Base-by-base conservation (phyloP, 2,329 filamentous ascomycete genomes). In the Fusarium sp. region DNA sequence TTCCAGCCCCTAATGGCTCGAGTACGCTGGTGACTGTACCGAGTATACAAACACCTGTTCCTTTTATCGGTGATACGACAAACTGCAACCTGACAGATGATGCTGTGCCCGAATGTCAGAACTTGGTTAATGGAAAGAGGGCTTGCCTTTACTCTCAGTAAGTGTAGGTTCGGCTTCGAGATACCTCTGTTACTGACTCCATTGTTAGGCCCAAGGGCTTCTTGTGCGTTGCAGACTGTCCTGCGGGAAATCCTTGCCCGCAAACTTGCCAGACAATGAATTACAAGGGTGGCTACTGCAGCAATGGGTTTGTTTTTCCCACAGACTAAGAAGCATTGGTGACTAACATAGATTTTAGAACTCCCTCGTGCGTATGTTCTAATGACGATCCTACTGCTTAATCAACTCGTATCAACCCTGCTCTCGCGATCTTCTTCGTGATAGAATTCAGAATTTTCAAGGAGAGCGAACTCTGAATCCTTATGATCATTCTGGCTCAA, bases 121-220 rank as follows among this genome's bases (percentile, higher is more conserved):
- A 12, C 15, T 28, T 53, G 33, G 50, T 38, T 1, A 38, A 53
- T 2, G 33, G 33, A 1, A 53, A 53, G 15, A 53, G 50, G 7
- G 50, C 50, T 21, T 53, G 50, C 0, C 50, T 53, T 28, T 53
- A 53, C 19, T 38, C 33, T 3, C 50, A 53, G 50, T 53, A 38
- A 28, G 33, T 25, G 4, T 4, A 16, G 6, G 1, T 28, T 1
- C 7, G 9, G 4, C 6, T 16, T n/a, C 12, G 2, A 16, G 23
- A 28, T n/a, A 1, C 21, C 13, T 12, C 19, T 6, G 2, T 21
- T n/a, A 9, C n/a, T 53, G 3, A 53, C 50, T 25, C 5, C 2
- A 2, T 1, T 2, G 3, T 9, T n/a, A 53, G 50, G 2, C 23
- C 23, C 0, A 38, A 38, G 4, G 50, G 50, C 0, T 53, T 2